Evolutionary conservation across 495 filamentous ascomycete species (phyloP).

Genomic region (Xylona heveae): DNA sequence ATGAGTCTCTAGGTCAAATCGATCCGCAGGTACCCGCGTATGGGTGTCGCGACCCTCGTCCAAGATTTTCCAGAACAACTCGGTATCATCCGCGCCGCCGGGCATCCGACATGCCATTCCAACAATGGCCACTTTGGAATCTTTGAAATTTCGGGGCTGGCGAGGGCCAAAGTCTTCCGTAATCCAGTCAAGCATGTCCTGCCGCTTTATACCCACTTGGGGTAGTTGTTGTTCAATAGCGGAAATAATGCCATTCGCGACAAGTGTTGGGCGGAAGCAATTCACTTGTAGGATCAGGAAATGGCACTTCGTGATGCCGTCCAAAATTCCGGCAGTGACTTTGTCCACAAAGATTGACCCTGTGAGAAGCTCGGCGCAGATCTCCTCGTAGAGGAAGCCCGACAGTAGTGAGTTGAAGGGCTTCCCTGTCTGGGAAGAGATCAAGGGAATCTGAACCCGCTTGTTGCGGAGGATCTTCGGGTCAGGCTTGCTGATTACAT

Average conservation of each 20-base stretch:
- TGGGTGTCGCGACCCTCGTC: conserved; percentile 19
- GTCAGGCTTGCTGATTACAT: too few relatives aligned
- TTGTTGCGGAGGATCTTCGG: conserved; percentile 26
- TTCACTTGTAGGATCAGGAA: too few relatives aligned
- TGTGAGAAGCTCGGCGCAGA: conserved; percentile 37
- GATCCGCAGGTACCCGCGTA: conserved; percentile 16
- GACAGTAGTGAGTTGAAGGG: conserved; percentile 23
- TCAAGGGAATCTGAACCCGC: conserved; percentile 29
- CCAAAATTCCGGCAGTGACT: conserved; percentile 30
- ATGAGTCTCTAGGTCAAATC: conserved; percentile 23
- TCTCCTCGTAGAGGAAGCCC: conserved; percentile 23
- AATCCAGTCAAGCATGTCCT: conserved; percentile 3
- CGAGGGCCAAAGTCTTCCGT: background rate
- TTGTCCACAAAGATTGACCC: conserved; percentile 34
- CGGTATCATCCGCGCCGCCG: conserved; percentile 12
- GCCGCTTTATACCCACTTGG: background rate
- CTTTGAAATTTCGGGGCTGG: conserved; percentile 3
- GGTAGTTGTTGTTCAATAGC: too few relatives aligned
- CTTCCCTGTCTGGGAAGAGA: conserved; percentile 33
- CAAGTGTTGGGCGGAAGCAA: too few relatives aligned
- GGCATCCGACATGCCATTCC: conserved; percentile 22
- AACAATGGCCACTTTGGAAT: conserved; percentile 21
- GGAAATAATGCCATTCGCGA: too few relatives aligned
- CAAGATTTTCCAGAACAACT: conserved; percentile 22
- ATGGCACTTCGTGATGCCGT: conserved; percentile 11